A percentile compares a stretch with the other conserved stretches of the same genome.
phyloP scores from a whole-genome alignment of 345 rosid genomes.

The Corchorus capsularis region DNA sequence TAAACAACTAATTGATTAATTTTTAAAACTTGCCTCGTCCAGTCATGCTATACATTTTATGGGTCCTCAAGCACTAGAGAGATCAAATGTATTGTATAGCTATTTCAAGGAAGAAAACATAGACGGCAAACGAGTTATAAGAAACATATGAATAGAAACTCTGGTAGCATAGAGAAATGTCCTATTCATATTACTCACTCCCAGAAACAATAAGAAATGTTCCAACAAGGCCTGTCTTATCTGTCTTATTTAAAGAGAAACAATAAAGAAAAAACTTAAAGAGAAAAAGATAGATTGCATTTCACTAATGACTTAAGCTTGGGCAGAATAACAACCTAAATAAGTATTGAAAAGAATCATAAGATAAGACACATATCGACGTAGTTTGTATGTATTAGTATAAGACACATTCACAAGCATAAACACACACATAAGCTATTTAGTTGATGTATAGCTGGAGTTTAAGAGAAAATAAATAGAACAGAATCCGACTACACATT shows the following conservation, averaged over 20 bases:
- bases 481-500: not conserved
- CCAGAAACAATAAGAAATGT: not conserved
- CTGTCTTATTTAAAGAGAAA: not conserved
- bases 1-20: conserved; percentile 12
- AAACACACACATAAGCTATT: not conserved
- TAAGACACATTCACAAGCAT: not conserved
- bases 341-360: not conserved
- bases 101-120: not conserved
- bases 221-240: not conserved
- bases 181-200: not conserved
- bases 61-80: not conserved
- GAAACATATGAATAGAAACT: not conserved
- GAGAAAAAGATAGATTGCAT: not conserved
- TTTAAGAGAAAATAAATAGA: not conserved
- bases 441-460: not conserved
- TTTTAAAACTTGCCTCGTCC: not conserved
- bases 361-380: not conserved
- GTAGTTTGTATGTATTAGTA: not conserved
- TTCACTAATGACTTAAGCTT: not conserved
- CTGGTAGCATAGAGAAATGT: not conserved
- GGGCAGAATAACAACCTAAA: not conserved
- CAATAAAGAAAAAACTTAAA: not conserved
- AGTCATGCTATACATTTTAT: not conserved
- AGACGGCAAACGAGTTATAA: not conserved
- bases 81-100: not conserved